Conservation (phyloP, 2,329 filamentous ascomycete species). For the Pseudogymnoascus destructans region DNA sequence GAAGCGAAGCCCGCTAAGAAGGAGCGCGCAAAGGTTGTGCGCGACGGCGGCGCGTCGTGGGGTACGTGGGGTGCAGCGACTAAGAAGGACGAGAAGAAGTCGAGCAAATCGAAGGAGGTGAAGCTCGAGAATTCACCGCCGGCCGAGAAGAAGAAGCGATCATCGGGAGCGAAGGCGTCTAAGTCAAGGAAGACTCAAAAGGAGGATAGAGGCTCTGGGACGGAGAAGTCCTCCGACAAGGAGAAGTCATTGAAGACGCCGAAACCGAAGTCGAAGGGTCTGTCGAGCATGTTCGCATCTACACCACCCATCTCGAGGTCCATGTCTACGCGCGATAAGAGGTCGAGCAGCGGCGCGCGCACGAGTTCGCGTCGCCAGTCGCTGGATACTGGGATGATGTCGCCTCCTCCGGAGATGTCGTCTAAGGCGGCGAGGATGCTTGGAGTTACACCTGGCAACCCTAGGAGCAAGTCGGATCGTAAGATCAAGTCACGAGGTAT, state of each 20-base stretch:
- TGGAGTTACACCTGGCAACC: conserved; percentile 40
- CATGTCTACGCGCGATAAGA: conserved; percentile 54
- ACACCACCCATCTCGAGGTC: conserved; percentile 55
- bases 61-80: conserved; percentile 13
- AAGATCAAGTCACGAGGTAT: conserved; percentile 34
- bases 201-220: conserved; percentile 50
- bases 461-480: conserved; percentile 34
- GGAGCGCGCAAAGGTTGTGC: conserved; percentile 64
- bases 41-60: conserved; percentile 57
- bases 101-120: conserved; percentile 22
- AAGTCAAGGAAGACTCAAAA: conserved; percentile 47
- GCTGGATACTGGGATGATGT: conserved; percentile 53
- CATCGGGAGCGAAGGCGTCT: conserved; percentile 34
- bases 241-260: conserved; percentile 37
- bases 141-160: conserved; percentile 32
- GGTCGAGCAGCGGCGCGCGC: conserved; percentile 40
- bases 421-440: conserved; percentile 70
- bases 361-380: conserved; percentile 55
- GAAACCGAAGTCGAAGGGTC: conserved; percentile 33
- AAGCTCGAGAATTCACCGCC: conserved; percentile 17
- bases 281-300: conserved; percentile 53
- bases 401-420: conserved; percentile 57
- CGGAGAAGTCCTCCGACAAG: conserved; percentile 63
- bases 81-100: conserved; percentile 28
- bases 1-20: conserved; percentile 45